These are phyloP conservation scores for Aphanomyces invadans DNA, from an alignment of 352 stramenopile species.

Conservation along the genomic window DNA sequence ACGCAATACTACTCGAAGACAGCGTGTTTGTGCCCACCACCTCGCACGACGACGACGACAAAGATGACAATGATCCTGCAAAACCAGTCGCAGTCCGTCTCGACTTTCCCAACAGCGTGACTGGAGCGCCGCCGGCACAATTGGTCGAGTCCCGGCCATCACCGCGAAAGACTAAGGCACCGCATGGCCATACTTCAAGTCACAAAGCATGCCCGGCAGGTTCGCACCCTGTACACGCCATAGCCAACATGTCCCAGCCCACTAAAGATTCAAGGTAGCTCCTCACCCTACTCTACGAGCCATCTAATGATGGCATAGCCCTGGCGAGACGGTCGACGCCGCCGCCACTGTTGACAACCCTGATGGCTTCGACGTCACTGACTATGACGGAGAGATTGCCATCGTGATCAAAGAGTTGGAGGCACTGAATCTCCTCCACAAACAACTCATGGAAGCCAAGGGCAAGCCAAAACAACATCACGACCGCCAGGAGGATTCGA, in stretches of 20 bases:
- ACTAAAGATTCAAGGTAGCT: too few relatives aligned
- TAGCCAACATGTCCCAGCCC: too few relatives aligned
- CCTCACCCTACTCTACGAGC: too few relatives aligned
- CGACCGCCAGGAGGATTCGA: background rate
- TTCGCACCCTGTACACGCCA: too few relatives aligned
- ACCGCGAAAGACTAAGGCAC: too few relatives aligned
- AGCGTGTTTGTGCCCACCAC: background rate
- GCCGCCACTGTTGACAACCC: too few relatives aligned
- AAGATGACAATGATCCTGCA: background rate
- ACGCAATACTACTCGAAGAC: background rate
- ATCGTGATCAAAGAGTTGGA: constrained; percentile 8
- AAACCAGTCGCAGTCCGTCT: background rate
- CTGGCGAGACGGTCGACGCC: too few relatives aligned
- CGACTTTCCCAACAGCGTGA: constrained; percentile 3
- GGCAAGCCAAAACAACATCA: background rate
- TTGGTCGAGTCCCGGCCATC: too few relatives aligned
- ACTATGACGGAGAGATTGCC: background rate
- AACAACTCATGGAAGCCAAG: constrained; percentile 4
- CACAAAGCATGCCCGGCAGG: too few relatives aligned
- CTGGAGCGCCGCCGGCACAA: background rate
- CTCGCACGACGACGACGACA: background rate
- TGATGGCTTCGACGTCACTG: background rate
- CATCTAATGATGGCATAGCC: too few relatives aligned
- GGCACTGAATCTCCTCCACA: constrained; percentile 2
- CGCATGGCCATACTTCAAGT: background rate